phyloP scores from a whole-genome alignment of 805 yeast species.

The Yarrowia keelungensis region DNA sequence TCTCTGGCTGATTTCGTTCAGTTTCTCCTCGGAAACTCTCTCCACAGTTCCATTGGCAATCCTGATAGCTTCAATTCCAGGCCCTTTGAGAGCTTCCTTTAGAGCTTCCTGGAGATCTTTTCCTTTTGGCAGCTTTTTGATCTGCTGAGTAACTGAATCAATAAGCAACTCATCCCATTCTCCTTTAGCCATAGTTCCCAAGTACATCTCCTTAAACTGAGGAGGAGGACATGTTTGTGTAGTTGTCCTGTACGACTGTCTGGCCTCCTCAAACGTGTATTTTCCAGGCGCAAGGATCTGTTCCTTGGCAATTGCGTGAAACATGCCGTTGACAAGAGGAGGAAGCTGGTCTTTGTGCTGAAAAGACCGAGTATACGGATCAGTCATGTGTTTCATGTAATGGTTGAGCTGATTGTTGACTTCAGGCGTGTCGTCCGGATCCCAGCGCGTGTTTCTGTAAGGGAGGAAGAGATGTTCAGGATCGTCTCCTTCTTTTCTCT shows the following conservation, averaged over 20 bases:
- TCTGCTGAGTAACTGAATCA: not conserved
- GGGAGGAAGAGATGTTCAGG: constrained; percentile 14
- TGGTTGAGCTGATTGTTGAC: not conserved
- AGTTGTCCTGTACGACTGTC: not conserved
- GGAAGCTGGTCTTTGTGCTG: not conserved
- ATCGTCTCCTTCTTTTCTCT: not conserved
- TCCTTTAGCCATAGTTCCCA: not conserved
- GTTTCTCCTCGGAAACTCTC: not conserved
- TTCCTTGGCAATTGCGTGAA: constrained; percentile 4
- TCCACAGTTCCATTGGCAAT: not conserved
- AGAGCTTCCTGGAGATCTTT: not conserved
- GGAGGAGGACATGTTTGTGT: constrained; percentile 3
- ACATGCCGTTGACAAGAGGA: constrained; percentile 13
- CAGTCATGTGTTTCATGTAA: constrained; percentile 6
- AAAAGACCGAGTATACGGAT: constrained; percentile 6
- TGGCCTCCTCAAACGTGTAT: not conserved
- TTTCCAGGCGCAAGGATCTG: not conserved
- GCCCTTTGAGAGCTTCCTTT: constrained; percentile 7
- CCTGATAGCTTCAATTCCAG: constrained; percentile 6
- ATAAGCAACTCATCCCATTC: not conserved
- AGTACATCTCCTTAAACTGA: constrained; percentile 13
- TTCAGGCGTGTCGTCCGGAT: constrained; percentile 8
- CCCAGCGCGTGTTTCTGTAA: constrained; percentile 22
- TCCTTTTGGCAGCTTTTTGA: constrained; percentile 10
- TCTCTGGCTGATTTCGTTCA: not conserved